Evolutionary conservation across 306 rosid species (phyloP).

Genomic region (Cucumis cinereus): DNA sequence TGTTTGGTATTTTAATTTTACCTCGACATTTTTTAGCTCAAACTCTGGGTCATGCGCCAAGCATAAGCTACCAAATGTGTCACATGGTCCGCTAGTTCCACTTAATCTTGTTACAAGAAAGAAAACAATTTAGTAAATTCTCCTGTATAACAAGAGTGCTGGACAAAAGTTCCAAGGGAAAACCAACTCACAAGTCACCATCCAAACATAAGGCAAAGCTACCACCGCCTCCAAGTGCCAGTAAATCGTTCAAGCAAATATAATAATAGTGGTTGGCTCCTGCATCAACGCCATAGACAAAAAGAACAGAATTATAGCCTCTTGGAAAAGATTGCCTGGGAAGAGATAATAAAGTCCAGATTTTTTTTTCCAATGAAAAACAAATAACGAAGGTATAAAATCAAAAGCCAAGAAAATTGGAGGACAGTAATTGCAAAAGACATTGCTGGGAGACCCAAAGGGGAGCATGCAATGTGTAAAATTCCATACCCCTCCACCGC

Average conservation of each 20-base stretch:
- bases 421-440: not conserved
- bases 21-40: constrained; percentile 90
- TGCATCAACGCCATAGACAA: constrained; percentile 10
- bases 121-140: constrained; percentile 7
- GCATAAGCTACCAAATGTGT: constrained; percentile 76
- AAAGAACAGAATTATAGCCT: not conserved
- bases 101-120: constrained; percentile 42
- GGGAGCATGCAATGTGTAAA: not conserved
- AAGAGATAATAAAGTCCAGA: not conserved
- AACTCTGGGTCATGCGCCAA: constrained; percentile 82
- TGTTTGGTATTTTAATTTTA: constrained; percentile 15
- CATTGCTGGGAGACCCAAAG: not conserved
- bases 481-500: not conserved
- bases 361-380: not conserved
- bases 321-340: not conserved
- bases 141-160: not conserved
- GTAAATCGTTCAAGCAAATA: constrained; percentile 60
- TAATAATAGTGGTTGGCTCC: constrained; percentile 79
- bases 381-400: not conserved
- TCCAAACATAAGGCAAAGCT: constrained; percentile 73
- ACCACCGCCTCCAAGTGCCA: constrained; percentile 94
- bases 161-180: not conserved
- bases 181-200: constrained; percentile 71
- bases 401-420: not conserved
- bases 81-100: constrained; percentile 84